phyloP scores from a whole-genome alignment of 192 early-diverging fungal genomes.

The Coemansia sp. region DNA sequence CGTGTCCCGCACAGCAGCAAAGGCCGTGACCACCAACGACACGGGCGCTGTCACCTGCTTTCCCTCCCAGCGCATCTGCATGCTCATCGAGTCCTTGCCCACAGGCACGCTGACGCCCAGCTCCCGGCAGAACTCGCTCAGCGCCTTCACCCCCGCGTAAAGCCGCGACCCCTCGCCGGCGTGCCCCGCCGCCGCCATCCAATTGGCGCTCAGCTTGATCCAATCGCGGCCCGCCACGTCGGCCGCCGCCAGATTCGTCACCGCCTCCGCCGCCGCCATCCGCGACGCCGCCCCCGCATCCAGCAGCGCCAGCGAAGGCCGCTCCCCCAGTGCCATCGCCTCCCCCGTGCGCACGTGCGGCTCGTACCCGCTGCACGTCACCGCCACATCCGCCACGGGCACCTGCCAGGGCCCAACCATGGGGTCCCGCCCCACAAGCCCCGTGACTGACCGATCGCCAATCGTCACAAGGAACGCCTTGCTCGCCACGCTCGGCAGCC shows the following conservation, averaged over 20 bases:
- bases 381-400: slow-evolving; percentile 96
- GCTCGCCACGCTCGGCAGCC: slow-evolving; percentile 85
- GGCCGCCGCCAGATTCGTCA: slow-evolving; percentile 92
- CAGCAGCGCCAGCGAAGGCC: slow-evolving; percentile 82
- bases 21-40: slow-evolving; percentile 91
- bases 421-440: slow-evolving; percentile 93
- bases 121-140: slow-evolving; percentile 91
- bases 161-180: slow-evolving; percentile 90
- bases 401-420: slow-evolving; percentile 99
- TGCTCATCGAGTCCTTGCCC: slow-evolving; percentile 99
- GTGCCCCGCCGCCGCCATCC: slow-evolving; percentile 95
- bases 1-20: slow-evolving; percentile 83
- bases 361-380: slow-evolving; percentile 74
- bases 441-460: slow-evolving; percentile 94
- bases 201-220: slow-evolving; percentile 92
- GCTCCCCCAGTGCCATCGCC: slow-evolving; percentile 99
- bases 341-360: slow-evolving; percentile 70
- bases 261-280: slow-evolving; percentile 95
- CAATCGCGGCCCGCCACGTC: slow-evolving; percentile 64
- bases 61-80: slow-evolving; percentile 91
- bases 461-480: slow-evolving; percentile 98
- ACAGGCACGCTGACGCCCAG: slow-evolving; percentile 96
- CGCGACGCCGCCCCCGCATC: slow-evolving; percentile 87
- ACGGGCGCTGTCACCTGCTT: slow-evolving; percentile 82
- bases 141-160: slow-evolving; percentile 90